Evolutionary conservation across 1,284 basidiomycete genomes (phyloP), one percentile per base, ranked within the genome.

Genomic region (Psilocybe mexicana): DNA sequence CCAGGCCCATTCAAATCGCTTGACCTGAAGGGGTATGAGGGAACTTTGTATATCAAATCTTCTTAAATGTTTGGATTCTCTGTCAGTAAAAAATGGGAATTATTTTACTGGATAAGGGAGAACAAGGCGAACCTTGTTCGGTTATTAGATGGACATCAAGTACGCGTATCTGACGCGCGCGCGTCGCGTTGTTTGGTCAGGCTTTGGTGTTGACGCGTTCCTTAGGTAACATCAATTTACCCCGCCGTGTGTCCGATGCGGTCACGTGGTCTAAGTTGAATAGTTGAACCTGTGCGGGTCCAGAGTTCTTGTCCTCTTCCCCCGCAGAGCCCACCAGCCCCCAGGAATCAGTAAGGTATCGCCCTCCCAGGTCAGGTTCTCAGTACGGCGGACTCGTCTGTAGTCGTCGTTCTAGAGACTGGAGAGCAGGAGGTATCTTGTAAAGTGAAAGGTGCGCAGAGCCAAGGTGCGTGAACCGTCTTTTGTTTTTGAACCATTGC

Each of bases 1-100:
- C 2, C 28, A 23, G 38, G 8, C 24, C 12, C 33, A 24, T 33
- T 35, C 7, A 30, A 36, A 7, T 49, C 18, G 14, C 10, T 54
- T 33, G 49, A 33, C 24, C 46, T 61, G 18, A 48, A 51, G 46
- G 60, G 54, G 6, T 57, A 54, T 43, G 60, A 61, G 45, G 60
- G 54, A n/a, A 40, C 4, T 12, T 40, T 40, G 38, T 12, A 40
- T 40, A 12, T 40, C 38, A 40, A 40, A 18, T 18, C 18, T 18
- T 18, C 18, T 18, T 18, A n/a, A 40, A 40, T 33, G 4, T 4
- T 6, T 8, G 30, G 30, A 33, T 33, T 33, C 4, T 33, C 4
- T 18, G 18, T 18, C 18, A 18, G 18, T 18, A 18, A 18, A 18
- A 18, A 18, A 18, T 18, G 18, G 18, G 18, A 18, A 18, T 1